Conservation (phyloP, 2,329 filamentous ascomycete genomes). For the Fusarium longipes region DNA sequence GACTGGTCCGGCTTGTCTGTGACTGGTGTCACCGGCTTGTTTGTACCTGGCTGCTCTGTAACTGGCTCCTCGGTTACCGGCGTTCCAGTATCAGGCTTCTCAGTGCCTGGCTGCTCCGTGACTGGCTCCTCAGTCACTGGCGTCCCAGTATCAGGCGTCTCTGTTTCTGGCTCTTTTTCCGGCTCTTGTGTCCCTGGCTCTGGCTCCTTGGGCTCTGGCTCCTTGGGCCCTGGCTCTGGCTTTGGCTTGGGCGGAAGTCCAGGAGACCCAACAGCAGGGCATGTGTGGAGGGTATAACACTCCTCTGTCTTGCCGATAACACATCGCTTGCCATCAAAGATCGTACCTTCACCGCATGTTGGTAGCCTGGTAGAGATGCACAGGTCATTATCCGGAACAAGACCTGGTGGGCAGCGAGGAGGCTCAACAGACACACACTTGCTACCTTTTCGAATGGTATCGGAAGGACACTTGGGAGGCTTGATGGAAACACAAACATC, state of each 20-base stretch:
- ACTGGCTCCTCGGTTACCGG: too few relatives aligned
- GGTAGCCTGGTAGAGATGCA: constrained; percentile 8
- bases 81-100: too few relatives aligned
- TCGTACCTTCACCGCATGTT: constrained; percentile 9
- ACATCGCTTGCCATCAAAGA: constrained; percentile 22
- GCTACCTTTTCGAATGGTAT: neutral
- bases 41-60: too few relatives aligned
- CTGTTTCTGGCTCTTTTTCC: too few relatives aligned
- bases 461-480: neutral
- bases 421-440: constrained; percentile 5
- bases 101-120: too few relatives aligned
- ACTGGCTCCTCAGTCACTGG: too few relatives aligned
- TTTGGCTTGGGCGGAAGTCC: neutral
- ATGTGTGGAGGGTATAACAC: constrained; percentile 20
- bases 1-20: too few relatives aligned
- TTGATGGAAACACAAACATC: constrained; percentile 13
- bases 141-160: too few relatives aligned
- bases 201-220: too few relatives aligned
- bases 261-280: constrained; percentile 3
- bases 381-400: neutral
- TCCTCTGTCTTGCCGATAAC: constrained; percentile 14
- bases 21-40: too few relatives aligned
- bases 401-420: neutral
- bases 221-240: too few relatives aligned
- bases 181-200: too few relatives aligned